Evolutionary conservation across 2,329 filamentous ascomycete genomes (phyloP).

Genomic region (Microcera coccophila): DNA sequence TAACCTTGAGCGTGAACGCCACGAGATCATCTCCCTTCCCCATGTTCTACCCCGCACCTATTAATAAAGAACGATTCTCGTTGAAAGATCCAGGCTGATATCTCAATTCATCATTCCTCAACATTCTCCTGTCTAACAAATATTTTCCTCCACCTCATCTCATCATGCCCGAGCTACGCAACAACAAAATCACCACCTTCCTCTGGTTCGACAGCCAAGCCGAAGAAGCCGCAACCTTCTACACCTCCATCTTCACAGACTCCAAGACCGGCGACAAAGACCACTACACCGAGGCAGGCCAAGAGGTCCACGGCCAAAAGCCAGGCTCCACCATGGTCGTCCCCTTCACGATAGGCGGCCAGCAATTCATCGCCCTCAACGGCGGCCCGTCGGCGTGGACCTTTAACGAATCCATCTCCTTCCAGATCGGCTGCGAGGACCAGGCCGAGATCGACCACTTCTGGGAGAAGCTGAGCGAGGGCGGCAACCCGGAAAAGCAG

Average conservation of each 20-base stretch:
- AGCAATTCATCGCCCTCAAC: conserved; percentile 41
- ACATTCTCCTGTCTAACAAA: too few species aligned
- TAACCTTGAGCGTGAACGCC: too few species aligned
- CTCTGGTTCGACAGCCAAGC: conserved; percentile 43
- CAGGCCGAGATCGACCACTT: conserved; percentile 47
- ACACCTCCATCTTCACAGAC: conserved; percentile 39
- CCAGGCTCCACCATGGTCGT: conserved; percentile 34
- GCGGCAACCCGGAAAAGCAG: conserved; percentile 34
- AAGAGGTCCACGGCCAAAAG: conserved; percentile 30
- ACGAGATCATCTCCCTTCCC: too few species aligned
- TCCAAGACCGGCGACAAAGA: conserved; percentile 34
- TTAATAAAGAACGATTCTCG: too few species aligned
- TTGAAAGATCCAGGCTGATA: too few species aligned
- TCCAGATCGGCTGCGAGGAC: conserved; percentile 42
- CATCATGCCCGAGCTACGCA: too few species aligned
- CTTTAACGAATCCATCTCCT: conserved; percentile 39
- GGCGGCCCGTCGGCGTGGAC: conserved; percentile 39
- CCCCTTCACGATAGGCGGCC: conserved; percentile 38
- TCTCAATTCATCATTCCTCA: too few species aligned
- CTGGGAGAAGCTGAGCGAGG: conserved; percentile 41
- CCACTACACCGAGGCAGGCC: conserved; percentile 28
- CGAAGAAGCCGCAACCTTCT: conserved; percentile 40
- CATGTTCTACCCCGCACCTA: too few species aligned
- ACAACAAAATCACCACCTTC: conserved; percentile 28
- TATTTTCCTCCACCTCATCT: too few species aligned